Conservation (phyloP, 352 stramenopile species). For the Phytophthora litchii region DNA sequence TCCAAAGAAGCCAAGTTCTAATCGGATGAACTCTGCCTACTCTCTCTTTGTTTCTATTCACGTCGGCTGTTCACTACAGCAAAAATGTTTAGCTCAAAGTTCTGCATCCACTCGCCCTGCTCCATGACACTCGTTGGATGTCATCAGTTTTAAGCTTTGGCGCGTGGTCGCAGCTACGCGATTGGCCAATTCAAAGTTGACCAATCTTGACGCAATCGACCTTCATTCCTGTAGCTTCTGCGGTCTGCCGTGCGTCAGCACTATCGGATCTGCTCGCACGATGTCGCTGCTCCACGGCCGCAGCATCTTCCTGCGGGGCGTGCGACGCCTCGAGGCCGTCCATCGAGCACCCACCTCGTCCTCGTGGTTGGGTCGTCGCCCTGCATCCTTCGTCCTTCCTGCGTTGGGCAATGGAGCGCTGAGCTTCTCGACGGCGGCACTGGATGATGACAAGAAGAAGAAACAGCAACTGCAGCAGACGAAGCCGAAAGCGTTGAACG, state of each 20-base stretch:
- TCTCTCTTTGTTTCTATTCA: no score
- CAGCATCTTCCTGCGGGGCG: constrained; percentile 46
- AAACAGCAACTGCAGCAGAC: constrained; percentile 3
- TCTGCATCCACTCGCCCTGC: no score
- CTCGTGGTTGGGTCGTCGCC: background rate
- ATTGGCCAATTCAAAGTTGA: constrained; percentile 9
- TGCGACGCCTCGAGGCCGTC: constrained; percentile 34
- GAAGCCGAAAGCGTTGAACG: constrained; percentile 18
- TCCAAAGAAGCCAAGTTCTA: no score
- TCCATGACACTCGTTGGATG: no score
- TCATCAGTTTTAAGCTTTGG: no score
- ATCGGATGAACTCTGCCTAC: no score
- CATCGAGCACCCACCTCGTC: constrained; percentile 8
- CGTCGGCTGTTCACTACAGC: no score
- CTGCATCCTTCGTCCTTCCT: constrained; percentile 12
- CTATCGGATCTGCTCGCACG: constrained; percentile 11
- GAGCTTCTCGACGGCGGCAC: constrained; percentile 40
- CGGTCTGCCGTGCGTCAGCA: constrained; percentile 6
- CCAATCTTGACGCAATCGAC: constrained; percentile 16
- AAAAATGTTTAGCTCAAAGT: no score
- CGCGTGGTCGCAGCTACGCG: no score
- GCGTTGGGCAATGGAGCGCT: constrained; percentile 28
- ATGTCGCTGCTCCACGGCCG: constrained; percentile 53
- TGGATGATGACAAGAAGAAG: constrained; percentile 36
- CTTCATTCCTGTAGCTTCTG: constrained; percentile 9